These are phyloP conservation scores for Clavulina sp. DNA, from an alignment of 768 basidiomycete species.

Conservation along the genomic window DNA sequence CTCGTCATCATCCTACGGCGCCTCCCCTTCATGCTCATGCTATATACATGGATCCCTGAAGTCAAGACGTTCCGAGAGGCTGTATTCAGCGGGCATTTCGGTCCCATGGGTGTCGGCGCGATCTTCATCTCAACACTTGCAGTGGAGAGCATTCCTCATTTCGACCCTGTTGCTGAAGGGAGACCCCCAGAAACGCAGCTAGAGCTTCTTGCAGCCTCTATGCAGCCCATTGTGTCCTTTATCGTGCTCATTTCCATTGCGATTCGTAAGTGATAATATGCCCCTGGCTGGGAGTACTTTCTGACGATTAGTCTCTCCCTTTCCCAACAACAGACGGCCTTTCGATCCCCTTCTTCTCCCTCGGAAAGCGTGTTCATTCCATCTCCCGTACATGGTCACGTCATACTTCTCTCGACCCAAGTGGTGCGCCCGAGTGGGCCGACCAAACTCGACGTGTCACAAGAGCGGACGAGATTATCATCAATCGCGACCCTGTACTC, in stretches of 20 bases:
- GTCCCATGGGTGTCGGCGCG: conserved; percentile 92
- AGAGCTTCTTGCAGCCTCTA: conserved; percentile 48
- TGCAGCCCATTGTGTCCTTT: conserved; percentile 88
- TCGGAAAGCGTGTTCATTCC: conserved; percentile 79
- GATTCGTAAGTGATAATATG: conserved; percentile 36
- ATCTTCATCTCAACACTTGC: conserved; percentile 87
- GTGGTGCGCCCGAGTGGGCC: conserved; percentile 60
- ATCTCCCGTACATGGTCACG: conserved; percentile 85
- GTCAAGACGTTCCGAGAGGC: conserved; percentile 91
- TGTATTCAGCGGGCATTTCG: conserved; percentile 88
- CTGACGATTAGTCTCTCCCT: conserved; percentile 2
- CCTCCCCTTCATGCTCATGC: conserved; percentile 62
- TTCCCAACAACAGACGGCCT: conserved; percentile 38
- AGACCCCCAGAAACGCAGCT: conserved; percentile 37
- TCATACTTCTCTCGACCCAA: conserved; percentile 31
- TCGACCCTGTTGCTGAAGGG: neutral
- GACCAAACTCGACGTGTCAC: conserved; percentile 53
- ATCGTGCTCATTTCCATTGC: conserved; percentile 86
- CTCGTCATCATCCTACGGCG: conserved; percentile 68
- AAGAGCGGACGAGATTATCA: conserved; percentile 59
- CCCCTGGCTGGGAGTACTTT: neutral
- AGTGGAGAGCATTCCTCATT: conserved; percentile 36
- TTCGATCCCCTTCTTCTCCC: conserved; percentile 87
- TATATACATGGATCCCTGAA: conserved; percentile 91
- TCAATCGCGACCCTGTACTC: conserved; percentile 56